Base-by-base conservation (phyloP, 176 grass and related monocot species). In the Aegilops bicornis region DNA sequence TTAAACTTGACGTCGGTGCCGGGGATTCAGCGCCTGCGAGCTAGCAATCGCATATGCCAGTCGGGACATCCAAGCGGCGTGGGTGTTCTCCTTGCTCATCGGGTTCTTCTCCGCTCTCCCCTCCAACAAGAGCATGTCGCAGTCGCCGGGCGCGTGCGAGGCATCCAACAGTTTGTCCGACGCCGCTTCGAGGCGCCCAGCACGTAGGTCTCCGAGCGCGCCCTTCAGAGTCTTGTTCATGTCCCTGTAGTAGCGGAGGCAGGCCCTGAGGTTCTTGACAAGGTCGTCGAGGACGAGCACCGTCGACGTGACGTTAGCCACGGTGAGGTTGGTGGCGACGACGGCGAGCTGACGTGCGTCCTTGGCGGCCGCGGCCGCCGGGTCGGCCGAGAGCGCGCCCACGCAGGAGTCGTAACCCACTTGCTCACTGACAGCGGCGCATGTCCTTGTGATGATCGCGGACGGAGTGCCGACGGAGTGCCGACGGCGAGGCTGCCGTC, bases 311-410 rank as follows among this genome's bases (percentile, higher is more conserved):
- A 29, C 40, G 22, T 40, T 36, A 17, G 86, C 83, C 22, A 24
- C 64, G 56, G 78, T 83, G 0, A 88, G 42, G 16, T n/a, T 82
- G 3, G 82, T 63, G 27, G 86, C 90, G 10, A 67, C 35, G 23
- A 31, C 66, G 35, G 90, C 79, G 8, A 92, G 90, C 16, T 43
- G 10, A 8, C 19, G 16, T n/a, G 40, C 27, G 40, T 77, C 67
- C 9, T 25, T 65, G 6, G 66, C 40, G n/a, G 82, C 8, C 8
- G 78, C 56, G 52, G 64, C 75, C 4, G 50, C 65, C 1, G 59
- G 35, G 54, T 79, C 78, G 15, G 83, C 14, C 15, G 40, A 39
- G 43, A 92, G 74, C 1, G n/a, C 25, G 5, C 16, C 54, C 33
- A 82, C 23, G 67, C 86, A 92, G 15, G 40, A 36, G 33, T 79